Percentiles rank a stretch among this genome's conserved stretches.
phyloP scores from a whole-genome alignment of 768 basidiomycete genomes.

The Cantharellus anzutake region DNA sequence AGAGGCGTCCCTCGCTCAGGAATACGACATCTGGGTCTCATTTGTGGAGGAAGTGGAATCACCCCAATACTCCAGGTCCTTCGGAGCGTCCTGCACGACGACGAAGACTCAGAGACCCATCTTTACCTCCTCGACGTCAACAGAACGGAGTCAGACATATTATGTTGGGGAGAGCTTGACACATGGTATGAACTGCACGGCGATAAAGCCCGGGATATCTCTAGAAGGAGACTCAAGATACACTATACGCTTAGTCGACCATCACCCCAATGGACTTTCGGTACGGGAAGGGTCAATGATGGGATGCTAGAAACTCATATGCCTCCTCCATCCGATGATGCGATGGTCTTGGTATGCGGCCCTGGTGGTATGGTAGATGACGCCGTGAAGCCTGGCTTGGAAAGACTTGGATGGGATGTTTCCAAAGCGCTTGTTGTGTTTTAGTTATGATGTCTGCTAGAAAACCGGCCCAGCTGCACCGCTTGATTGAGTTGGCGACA shows the following conservation, averaged over 20 bases:
- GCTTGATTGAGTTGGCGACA: no score
- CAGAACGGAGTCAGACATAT: neutral
- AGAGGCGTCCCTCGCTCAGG: slow-evolving; percentile 17
- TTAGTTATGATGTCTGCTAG: slow-evolving; percentile 4
- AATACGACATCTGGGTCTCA: slow-evolving; percentile 28
- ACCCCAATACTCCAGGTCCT: slow-evolving; percentile 41
- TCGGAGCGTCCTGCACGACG: slow-evolving; percentile 26
- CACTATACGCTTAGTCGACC: neutral
- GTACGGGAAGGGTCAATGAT: slow-evolving; percentile 20
- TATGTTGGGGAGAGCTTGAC: neutral
- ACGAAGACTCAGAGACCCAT: slow-evolving; percentile 19
- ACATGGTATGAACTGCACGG: neutral
- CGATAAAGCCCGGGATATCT: neutral
- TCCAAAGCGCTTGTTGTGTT: slow-evolving; percentile 19
- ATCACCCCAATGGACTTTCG: neutral
- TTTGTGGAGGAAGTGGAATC: slow-evolving; percentile 40
- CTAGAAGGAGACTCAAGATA: neutral
- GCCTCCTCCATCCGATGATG: slow-evolving; percentile 22
- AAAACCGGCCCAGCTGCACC: no score
- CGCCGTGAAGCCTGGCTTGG: slow-evolving; percentile 18
- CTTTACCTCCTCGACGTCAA: slow-evolving; percentile 17
- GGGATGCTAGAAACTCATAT: slow-evolving; percentile 23
- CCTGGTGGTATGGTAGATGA: slow-evolving; percentile 24
- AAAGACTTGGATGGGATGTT: slow-evolving; percentile 20
- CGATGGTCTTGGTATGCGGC: slow-evolving; percentile 31